phyloP scores from a whole-genome alignment of 306 rosid species.

The Delonix regia region DNA sequence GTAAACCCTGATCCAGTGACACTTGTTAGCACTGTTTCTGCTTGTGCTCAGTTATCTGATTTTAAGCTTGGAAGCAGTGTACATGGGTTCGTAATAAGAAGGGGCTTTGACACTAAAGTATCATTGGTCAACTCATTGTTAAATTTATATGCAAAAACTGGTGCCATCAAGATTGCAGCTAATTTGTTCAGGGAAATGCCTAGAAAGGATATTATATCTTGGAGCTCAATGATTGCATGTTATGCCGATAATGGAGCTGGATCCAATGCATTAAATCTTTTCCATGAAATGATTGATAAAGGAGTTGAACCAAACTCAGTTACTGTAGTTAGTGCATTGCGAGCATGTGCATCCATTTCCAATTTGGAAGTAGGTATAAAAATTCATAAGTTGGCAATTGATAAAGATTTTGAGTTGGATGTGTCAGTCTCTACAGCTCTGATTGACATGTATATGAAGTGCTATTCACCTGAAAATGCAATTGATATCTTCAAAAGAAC shows the following conservation, averaged over 20 bases:
- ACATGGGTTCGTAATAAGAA: constrained; percentile 64
- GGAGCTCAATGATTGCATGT: constrained; percentile 89
- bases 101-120: constrained; percentile 46
- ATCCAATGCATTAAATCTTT: constrained; percentile 53
- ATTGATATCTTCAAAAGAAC: constrained; percentile 58
- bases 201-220: constrained; percentile 68
- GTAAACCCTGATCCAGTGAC: constrained; percentile 60
- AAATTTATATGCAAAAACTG: constrained; percentile 66
- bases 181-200: constrained; percentile 61
- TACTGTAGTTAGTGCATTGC: constrained; percentile 66
- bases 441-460: constrained; percentile 80
- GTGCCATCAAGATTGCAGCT: constrained; percentile 52
- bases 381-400: constrained; percentile 59
- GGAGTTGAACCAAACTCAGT: constrained; percentile 60
- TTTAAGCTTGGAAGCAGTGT: constrained; percentile 62
- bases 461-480: constrained; percentile 62
- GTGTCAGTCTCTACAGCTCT: constrained; percentile 62
- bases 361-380: constrained; percentile 65
- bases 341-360: constrained; percentile 60
- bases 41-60: constrained; percentile 62
- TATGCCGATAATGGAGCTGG: constrained; percentile 64
- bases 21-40: constrained; percentile 72
- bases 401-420: constrained; percentile 60
- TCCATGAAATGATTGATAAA: constrained; percentile 62
- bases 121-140: constrained; percentile 63